Evolutionary conservation across 352 stramenopile genomes (phyloP), one percentile per base, ranked within the genome.

Genomic region (Globisporangium nagaii): DNA sequence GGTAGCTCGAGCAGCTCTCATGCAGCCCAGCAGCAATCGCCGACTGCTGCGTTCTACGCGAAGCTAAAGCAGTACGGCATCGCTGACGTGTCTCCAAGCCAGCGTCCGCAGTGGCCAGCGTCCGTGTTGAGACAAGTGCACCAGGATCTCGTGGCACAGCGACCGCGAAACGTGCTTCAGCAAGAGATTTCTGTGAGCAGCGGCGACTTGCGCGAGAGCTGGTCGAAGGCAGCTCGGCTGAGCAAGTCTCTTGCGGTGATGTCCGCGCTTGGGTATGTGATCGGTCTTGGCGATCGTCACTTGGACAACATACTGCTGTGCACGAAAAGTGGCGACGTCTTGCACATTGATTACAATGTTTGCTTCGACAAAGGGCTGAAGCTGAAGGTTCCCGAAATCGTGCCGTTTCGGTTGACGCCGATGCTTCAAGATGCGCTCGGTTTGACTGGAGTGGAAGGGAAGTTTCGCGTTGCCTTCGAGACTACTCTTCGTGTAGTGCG

Each of bases 301-400:
- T 65, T 96, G 25, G 86, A 96, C 65, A 97, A 97, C 66, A 93
- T 97, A 35, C 56, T 97, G 40, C 45, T 97, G 15, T 92, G 90
- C 37, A 51, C 70, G 1, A 70, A 84, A 10, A 89, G 63, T 24
- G 88, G 87, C 2, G 80, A 96, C 30, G 60, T 97, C 11, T 73
- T 97, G 9, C 90, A 97, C 55, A 97, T 97, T 36, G 90, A 97
- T 58, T 95, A 96, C 69, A 96, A 95, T 41, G 76, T 97, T 7
- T 96, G 84, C 51, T 97, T 97, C 48, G 90, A 97, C 56, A 92
- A 89, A 52, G 90, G 90, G 3, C 64, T 66, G 31, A 84, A 71
- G 45, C 71, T 97, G 0, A 95, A 95, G 53, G 85, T 95, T 7
- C 89, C 90, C 6, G 90, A 97, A 60, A 58, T 93, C 30, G 90